Evolutionary conservation across 345 rosid species (phyloP).

Genomic region (Hypericum perforatum): DNA sequence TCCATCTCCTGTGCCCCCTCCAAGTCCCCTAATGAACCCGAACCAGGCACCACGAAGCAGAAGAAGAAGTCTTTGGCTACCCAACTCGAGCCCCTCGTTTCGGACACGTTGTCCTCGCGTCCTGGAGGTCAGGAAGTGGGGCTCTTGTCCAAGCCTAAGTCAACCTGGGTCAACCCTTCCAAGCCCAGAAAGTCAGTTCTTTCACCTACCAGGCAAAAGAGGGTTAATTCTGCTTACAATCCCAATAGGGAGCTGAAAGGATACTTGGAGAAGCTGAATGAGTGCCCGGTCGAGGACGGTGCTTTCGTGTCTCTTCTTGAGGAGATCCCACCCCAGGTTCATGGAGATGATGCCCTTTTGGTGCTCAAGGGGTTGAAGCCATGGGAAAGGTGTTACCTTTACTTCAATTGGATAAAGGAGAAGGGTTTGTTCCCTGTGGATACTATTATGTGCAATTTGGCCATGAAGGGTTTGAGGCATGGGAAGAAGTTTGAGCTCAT

Average conservation of each 20-base stretch:
- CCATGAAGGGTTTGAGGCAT: slow-evolving; percentile 75
- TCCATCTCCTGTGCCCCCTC: too few relatives aligned
- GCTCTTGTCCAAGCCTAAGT: slow-evolving; percentile 46
- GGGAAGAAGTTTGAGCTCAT: slow-evolving; percentile 78
- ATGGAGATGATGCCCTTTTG: slow-evolving; percentile 56
- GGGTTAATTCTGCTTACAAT: slow-evolving; percentile 49
- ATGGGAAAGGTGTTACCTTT: slow-evolving; percentile 60
- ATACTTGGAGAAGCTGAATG: slow-evolving; percentile 59
- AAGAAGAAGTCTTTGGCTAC: too few relatives aligned
- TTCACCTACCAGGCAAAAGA: slow-evolving; percentile 21
- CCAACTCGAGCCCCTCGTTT: too few relatives aligned
- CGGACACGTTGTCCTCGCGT: too few relatives aligned
- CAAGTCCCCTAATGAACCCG: too few relatives aligned
- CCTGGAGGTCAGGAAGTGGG: too few relatives aligned
- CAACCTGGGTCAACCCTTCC: slow-evolving; percentile 80
- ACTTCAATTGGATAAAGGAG: slow-evolving; percentile 64
- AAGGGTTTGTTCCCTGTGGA: slow-evolving; percentile 69
- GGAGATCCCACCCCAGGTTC: slow-evolving; percentile 46
- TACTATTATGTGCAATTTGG: slow-evolving; percentile 66
- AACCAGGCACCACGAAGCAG: too few relatives aligned
- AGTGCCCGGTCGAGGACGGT: slow-evolving; percentile 33
- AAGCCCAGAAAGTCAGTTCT: slow-evolving; percentile 80
- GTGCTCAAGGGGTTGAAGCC: slow-evolving; percentile 56
- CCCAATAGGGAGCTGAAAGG: slow-evolving; percentile 56
- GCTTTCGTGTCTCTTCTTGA: slow-evolving; percentile 41